These are phyloP conservation scores for Phyllosticta citribraziliensis DNA, from an alignment of 2,329 filamentous ascomycete species.

Conservation along the genomic window DNA sequence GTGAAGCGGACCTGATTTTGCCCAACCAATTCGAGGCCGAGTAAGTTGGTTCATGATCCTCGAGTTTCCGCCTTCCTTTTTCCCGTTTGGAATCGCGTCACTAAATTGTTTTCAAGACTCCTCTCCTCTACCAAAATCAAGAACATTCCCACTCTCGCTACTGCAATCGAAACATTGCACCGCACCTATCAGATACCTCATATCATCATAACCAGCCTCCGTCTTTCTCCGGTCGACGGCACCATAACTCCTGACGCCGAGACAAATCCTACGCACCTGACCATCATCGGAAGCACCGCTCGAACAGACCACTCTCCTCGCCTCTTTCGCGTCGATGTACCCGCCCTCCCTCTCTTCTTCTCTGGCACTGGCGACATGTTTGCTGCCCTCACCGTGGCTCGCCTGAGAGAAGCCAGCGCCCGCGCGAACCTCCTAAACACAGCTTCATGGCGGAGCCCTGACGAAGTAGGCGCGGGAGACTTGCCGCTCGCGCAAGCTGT, in stretches of 20 bases:
- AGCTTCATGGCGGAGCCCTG: slow-evolving; percentile 65
- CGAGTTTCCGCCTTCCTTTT: background rate
- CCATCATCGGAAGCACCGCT: slow-evolving; percentile 69
- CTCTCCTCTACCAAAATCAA: slow-evolving; percentile 77
- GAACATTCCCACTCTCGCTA: slow-evolving; percentile 60
- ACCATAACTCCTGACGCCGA: slow-evolving; percentile 21
- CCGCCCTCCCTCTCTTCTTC: slow-evolving; percentile 86
- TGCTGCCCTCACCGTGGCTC: slow-evolving; percentile 76
- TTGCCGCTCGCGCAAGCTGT: slow-evolving; percentile 75
- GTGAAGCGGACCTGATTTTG: slow-evolving; percentile 78
- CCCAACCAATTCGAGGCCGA: slow-evolving; percentile 98
- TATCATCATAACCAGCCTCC: slow-evolving; percentile 85
- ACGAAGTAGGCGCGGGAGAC: slow-evolving; percentile 57
- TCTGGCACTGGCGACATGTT: slow-evolving; percentile 98
- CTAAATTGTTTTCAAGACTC: slow-evolving; percentile 43
- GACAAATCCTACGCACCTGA: slow-evolving; percentile 40
- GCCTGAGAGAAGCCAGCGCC: slow-evolving; percentile 72
- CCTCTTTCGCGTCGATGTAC: slow-evolving; percentile 82
- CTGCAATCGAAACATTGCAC: slow-evolving; percentile 71
- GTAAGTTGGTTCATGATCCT: slow-evolving; percentile 41
- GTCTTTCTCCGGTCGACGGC: slow-evolving; percentile 47
- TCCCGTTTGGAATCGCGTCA: background rate
- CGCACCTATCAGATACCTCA: slow-evolving; percentile 68
- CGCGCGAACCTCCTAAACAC: slow-evolving; percentile 42
- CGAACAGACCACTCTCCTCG: slow-evolving; percentile 56